phyloP scores from a whole-genome alignment of 2,329 filamentous ascomycete species.

The Tolypocladium sp. region DNA sequence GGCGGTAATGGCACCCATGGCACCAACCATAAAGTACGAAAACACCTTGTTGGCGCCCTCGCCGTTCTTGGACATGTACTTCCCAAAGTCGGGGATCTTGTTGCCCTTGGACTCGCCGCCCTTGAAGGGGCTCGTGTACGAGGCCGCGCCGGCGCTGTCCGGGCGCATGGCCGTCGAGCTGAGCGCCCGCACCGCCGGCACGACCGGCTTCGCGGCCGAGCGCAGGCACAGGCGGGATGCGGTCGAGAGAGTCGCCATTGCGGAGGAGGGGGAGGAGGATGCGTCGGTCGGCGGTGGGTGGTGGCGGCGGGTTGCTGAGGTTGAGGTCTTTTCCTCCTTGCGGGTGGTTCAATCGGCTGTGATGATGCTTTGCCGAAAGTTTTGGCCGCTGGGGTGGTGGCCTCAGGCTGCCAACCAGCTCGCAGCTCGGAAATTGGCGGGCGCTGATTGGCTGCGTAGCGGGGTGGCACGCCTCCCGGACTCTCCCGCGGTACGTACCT shows the following conservation, averaged over 20 bases:
- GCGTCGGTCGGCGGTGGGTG: constrained; percentile 11
- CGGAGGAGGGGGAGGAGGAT: constrained; percentile 10
- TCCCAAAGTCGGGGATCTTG: constrained; percentile 81
- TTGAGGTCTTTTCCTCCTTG: constrained; percentile 41
- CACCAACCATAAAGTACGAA: constrained; percentile 97
- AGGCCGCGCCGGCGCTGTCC: constrained; percentile 36
- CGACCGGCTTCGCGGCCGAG: constrained; percentile 33
- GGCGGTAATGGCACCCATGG: constrained; percentile 83
- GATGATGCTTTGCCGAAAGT: constrained; percentile 33
- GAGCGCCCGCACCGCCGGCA: constrained; percentile 40
- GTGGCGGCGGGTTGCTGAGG: constrained; percentile 15
- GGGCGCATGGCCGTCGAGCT: constrained; percentile 43
- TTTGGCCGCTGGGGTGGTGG: constrained; percentile 26
- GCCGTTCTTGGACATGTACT: constrained; percentile 67
- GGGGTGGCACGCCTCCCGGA: constrained; percentile 13
- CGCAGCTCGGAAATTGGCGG: constrained; percentile 35
- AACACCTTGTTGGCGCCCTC: constrained; percentile 76
- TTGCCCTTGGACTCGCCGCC: constrained; percentile 46
- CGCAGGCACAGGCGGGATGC: constrained; percentile 63
- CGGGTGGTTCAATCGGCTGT: constrained; percentile 14
- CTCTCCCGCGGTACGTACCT: constrained; percentile 17
- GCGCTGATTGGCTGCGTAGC: constrained; percentile 32
- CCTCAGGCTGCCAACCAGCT: constrained; percentile 31
- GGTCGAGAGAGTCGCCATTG: constrained; percentile 61
- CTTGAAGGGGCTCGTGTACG: constrained; percentile 57